Evolutionary conservation across 1,139 yeast genomes (phyloP).

Genomic region (Taphrina betulina): DNA sequence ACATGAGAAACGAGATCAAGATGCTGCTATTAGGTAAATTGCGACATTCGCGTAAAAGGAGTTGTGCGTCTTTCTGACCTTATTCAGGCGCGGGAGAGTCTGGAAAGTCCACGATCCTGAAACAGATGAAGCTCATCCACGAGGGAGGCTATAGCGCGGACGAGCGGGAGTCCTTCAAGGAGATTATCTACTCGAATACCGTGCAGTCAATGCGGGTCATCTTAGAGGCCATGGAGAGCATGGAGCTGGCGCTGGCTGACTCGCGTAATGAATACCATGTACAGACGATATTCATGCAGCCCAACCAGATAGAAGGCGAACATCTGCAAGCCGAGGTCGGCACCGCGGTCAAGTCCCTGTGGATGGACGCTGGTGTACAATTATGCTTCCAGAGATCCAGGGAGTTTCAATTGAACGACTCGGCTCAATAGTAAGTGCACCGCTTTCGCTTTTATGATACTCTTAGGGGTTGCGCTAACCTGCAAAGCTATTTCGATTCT

Average conservation of each 20-base stretch:
- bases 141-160: slow-evolving; percentile 79
- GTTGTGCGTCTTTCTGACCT: not conserved
- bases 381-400: slow-evolving; percentile 63
- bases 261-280: slow-evolving; percentile 32
- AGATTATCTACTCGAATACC: slow-evolving; percentile 93
- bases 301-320: slow-evolving; percentile 38
- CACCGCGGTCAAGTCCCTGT: slow-evolving; percentile 46
- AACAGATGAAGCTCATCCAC: slow-evolving; percentile 83
- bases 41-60: not conserved
- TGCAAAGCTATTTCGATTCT: slow-evolving; percentile 38
- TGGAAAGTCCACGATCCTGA: slow-evolving; percentile 93
- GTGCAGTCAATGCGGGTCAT: slow-evolving; percentile 83
- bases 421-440: slow-evolving; percentile 58
- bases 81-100: slow-evolving; percentile 76
- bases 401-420: slow-evolving; percentile 80
- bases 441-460: slow-evolving; percentile 3
- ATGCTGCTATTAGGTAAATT: slow-evolving; percentile 37
- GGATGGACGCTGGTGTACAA: slow-evolving; percentile 61
- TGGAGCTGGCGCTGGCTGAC: slow-evolving; percentile 37
- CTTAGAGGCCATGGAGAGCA: slow-evolving; percentile 48
- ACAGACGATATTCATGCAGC: slow-evolving; percentile 37
- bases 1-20: slow-evolving; percentile 47
- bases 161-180: slow-evolving; percentile 77
- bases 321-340: slow-evolving; percentile 39
- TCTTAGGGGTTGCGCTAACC: no score